Conservation (phyloP, 2,329 filamentous ascomycete species). For the Cryphonectria parasitica region DNA sequence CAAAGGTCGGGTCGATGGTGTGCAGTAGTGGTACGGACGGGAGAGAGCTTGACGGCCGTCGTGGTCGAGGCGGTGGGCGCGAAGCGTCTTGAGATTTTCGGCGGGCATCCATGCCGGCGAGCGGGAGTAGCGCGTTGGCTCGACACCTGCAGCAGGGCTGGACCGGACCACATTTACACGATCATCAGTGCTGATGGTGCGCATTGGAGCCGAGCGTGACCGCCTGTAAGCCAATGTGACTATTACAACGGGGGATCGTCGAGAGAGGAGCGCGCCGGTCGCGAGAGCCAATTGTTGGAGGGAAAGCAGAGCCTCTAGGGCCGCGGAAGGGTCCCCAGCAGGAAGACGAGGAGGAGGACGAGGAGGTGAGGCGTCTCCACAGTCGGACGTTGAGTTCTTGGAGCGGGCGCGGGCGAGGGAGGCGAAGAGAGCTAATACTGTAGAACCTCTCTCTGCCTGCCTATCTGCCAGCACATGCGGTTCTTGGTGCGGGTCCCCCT, state of each 20-base stretch:
- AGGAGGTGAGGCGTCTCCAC: conserved; percentile 11
- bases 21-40: conserved; percentile 27
- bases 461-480: conserved; percentile 4
- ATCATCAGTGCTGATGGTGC: conserved; percentile 21
- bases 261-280: conserved; percentile 1
- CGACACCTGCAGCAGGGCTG: conserved; percentile 19
- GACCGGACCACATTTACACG: conserved; percentile 25
- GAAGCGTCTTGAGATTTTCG: conserved; percentile 29
- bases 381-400: conserved; percentile 2
- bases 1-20: conserved; percentile 26
- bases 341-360: background rate
- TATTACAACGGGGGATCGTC: conserved; percentile 3
- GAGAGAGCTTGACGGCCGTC: conserved; percentile 29
- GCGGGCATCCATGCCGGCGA: conserved; percentile 30
- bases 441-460: background rate
- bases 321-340: conserved; percentile 8
- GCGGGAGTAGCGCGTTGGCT: conserved; percentile 17
- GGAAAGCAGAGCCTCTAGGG: conserved; percentile 7
- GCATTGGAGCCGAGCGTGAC: conserved; percentile 28
- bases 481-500: background rate
- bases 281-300: conserved; percentile 12
- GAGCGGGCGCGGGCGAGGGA: background rate
- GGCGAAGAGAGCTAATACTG: conserved; percentile 2
- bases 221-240: conserved; percentile 22
- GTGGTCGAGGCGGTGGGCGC: conserved; percentile 27